Conservation (phyloP, 2,329 filamentous ascomycete genomes). For the Pseudopithomyces chartarum region DNA sequence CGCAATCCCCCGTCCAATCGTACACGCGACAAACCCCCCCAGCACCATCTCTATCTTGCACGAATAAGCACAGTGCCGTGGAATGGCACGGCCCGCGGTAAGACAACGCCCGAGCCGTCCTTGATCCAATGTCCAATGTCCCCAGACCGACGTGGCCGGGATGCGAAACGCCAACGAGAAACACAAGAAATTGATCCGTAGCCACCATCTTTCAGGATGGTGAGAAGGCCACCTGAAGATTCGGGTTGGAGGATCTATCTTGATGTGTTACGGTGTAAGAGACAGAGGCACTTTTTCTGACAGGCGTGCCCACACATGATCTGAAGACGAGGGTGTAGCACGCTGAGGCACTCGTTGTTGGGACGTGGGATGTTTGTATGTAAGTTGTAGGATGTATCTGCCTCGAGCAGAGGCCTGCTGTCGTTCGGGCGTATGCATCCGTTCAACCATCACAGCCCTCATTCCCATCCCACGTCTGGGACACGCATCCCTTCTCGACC, state of each 20-base stretch:
- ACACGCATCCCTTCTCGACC: not conserved
- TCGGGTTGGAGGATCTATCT: not conserved
- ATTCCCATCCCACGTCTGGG: not conserved
- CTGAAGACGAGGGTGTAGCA: not conserved
- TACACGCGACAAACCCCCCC: not conserved
- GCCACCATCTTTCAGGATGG: not conserved
- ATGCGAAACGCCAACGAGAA: slow-evolving; percentile 4
- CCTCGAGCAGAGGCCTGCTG: not conserved
- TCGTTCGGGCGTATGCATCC: not conserved
- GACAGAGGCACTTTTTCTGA: not conserved
- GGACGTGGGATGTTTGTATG: not conserved
- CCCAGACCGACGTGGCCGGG: not conserved
- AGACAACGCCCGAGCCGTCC: slow-evolving; percentile 1
- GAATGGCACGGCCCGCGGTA: slow-evolving; percentile 6
- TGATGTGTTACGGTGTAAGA: not conserved
- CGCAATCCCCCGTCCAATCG: slow-evolving; percentile 1
- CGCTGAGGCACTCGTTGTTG: not conserved
- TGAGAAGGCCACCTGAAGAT: not conserved
- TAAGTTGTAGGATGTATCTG: not conserved
- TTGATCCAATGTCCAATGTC: not conserved
- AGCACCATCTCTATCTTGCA: not conserved
- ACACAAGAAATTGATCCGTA: not conserved
- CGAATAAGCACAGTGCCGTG: slow-evolving; percentile 1
- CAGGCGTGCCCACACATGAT: not conserved
- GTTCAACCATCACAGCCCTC: not conserved